Evolutionary conservation across 345 rosid species (phyloP), one percentile per base, ranked within the genome.

Genomic region (Arabidopsis arenosa): DNA sequence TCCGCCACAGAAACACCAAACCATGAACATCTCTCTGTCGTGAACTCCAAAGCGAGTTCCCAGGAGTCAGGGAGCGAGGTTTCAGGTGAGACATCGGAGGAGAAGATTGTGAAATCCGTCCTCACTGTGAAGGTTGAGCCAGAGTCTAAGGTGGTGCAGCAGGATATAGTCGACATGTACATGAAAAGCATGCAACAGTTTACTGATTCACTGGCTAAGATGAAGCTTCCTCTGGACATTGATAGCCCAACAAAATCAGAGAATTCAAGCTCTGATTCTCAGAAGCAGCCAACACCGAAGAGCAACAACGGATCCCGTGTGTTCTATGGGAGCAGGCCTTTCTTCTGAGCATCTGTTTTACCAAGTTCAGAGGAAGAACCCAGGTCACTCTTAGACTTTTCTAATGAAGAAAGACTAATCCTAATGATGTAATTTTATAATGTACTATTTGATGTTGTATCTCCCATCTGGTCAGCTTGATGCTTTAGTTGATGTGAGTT

Each of bases 131-230:
- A 84, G 65, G 49, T 90, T 32, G 98, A 87, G 85, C 88, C 87
- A 26, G 97, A 96, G 83, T 79, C 85, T 70, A 89, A 84, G 61
- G 80, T 90, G 73, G 92, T 89, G 68, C 97, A 96, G 85, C 98
- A 96, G 84, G 99, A 96, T 35, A 86, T 89, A 67, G 98, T 93
- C 2, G 96, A 96, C 82, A 96, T 96, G 96, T 96, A 96, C 80
- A 88, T 91, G 97, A 96, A 96, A 83, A 93, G 99, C 77, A 96
- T 96, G 99, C 99, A 93, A 80, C 97, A 96, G 74, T 96, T 96
- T 79, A 96, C 99, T 0, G 99, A 96, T 83, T 96, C 99, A 51
- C 79, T 96, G 82, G 99, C 99, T 36, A 93, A 93, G 86, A 96
- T 96, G 99, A 96, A 92, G 84, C 97, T 96, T 58, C 99, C 99